A percentile compares a stretch with the other conserved stretches of the same genome.
These are phyloP conservation scores for Trametes punicea DNA, from an alignment of 768 basidiomycete species.

Conservation along the genomic window DNA sequence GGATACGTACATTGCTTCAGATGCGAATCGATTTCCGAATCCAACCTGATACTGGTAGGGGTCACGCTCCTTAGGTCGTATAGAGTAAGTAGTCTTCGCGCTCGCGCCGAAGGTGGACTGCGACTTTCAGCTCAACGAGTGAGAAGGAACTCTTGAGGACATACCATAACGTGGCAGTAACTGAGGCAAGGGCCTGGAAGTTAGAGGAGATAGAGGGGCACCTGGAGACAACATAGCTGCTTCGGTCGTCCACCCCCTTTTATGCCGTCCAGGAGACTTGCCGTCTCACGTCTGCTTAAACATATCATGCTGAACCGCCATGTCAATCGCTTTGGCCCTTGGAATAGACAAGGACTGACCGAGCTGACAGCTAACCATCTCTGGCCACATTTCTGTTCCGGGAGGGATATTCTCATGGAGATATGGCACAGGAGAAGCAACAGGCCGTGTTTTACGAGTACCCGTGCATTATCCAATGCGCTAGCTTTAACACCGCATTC, in stretches of 20 bases:
- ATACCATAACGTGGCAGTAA: background rate
- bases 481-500: background rate
- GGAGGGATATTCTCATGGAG: constrained; percentile 10
- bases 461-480: background rate
- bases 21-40: constrained; percentile 55
- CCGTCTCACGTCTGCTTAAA: background rate
- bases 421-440: background rate
- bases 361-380: background rate
- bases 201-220: no score
- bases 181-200: background rate
- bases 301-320: background rate
- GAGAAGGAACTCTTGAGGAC: background rate
- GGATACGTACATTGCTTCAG: constrained; percentile 48
- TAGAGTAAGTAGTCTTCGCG: constrained; percentile 38
- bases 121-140: background rate
- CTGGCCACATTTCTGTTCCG: background rate
- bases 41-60: constrained; percentile 58
- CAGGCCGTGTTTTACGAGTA: background rate
- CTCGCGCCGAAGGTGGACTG: constrained; percentile 31
- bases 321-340: background rate
- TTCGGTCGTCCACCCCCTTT: background rate
- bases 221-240: no score
- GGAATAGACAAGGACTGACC: background rate
- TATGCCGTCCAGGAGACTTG: background rate
- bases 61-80: constrained; percentile 40